Evolutionary conservation across 495 filamentous ascomycete genomes (phyloP), one percentile per base, ranked within the genome.

Genomic region (Daldinia grandis): DNA sequence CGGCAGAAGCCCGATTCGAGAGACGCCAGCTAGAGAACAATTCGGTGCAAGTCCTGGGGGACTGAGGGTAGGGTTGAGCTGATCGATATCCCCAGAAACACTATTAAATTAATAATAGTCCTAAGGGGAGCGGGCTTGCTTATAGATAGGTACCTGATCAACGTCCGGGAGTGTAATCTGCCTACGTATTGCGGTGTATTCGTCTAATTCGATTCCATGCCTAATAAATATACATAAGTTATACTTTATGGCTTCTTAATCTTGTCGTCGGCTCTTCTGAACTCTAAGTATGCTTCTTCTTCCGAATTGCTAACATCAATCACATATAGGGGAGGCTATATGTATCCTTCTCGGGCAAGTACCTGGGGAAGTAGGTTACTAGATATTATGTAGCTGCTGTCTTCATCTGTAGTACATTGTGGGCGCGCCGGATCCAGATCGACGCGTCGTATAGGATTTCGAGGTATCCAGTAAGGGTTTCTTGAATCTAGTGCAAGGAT

Each of bases 21-120:
- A 65, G 79, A 53, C 76, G 77, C 54, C 62, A 73, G 64, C 28
- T 72, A 12, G 81, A 82, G 78, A 76, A 76, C 4, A 84, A 83
- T 42, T 75, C 57, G 60, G 81, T 82, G 14, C 66, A 74, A 24
- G 64, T 74, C 15, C 33, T 81, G n/a, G 72, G 68, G n/a, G 57
- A 25, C n/a, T 66, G 51, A 58, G 40, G 40, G 38, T 33, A 10
- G 53, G 33, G 33, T 4, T 14, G 33, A 4, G 25, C 27, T 1
- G 1, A 35, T 9, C 8, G 30, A 24, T 37, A 17, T 31, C 27
- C 37, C 25, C 3, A 15, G 53, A 17, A 31, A 24, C 2, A 24
- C 4, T 24, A 35, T 17, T 28, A 35, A 35, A 12, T n/a, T 44
- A 42, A 15, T 31, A 27, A 12, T 30, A 28, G 25, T 24, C 30